Evolutionary conservation across 169 alveolate species (phyloP).

Genomic region (Ichthyophthirius multifiliis): DNA sequence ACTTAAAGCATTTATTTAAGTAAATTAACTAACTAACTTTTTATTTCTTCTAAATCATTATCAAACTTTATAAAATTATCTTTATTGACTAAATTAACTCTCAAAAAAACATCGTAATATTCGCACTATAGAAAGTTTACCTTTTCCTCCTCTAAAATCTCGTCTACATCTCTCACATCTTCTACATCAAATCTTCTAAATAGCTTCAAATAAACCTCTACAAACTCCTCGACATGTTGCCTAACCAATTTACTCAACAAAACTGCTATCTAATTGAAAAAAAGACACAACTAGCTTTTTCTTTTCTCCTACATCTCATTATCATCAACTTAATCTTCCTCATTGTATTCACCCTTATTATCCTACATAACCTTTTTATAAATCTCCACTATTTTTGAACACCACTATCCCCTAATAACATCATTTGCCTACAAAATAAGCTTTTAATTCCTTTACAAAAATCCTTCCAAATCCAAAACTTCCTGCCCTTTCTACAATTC

Average conservation of each 20-base stretch:
- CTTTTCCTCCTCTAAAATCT: not conserved
- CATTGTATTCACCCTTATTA: too few relatives aligned
- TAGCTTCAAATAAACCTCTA: not conserved
- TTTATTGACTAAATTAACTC: not conserved
- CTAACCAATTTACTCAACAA: not conserved
- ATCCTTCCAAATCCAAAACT: too few relatives aligned
- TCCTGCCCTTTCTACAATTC: not conserved
- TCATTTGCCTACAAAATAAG: too few relatives aligned
- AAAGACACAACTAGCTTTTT: too few relatives aligned
- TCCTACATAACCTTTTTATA: too few relatives aligned
- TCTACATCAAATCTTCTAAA: conserved; percentile 1
- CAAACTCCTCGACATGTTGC: not conserved
- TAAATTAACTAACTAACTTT: conserved; percentile 26
- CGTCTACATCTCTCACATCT: not conserved
- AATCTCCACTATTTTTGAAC: too few relatives aligned
- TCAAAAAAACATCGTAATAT: not conserved
- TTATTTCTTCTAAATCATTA: not conserved
- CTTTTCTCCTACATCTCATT: not conserved
- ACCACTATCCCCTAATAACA: too few relatives aligned
- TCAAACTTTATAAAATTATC: not conserved
- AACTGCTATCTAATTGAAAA: not conserved
- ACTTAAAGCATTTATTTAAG: conserved; percentile 55
- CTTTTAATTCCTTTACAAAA: conserved; percentile 49
- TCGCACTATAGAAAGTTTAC: not conserved
- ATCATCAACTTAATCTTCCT: not conserved